Evolutionary conservation across 139 green algal species (phyloP).

Genomic region (Ettlia oleoabundans): DNA sequence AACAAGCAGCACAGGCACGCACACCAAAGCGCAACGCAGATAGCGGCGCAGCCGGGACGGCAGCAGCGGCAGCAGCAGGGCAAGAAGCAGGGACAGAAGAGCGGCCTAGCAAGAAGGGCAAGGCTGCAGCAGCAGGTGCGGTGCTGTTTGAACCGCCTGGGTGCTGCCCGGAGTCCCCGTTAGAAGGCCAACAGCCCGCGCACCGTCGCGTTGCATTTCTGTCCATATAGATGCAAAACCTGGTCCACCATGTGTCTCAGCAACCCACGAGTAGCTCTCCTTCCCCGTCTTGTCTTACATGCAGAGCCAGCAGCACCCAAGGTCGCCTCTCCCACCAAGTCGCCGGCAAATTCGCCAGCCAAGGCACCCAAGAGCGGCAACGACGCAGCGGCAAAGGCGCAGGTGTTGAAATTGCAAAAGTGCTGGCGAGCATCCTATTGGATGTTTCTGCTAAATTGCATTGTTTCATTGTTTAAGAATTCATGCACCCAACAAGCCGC

Average conservation of each 20-base stretch:
- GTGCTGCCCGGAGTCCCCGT: background rate
- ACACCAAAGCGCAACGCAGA: background rate
- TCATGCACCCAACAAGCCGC: no score
- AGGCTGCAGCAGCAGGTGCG: background rate
- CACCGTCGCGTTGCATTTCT: background rate
- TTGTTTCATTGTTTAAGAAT: no score
- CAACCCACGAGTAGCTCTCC: background rate
- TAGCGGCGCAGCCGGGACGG: background rate
- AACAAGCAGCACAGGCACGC: background rate
- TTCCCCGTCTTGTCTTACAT: background rate
- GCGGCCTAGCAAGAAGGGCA: constrained; percentile 14
- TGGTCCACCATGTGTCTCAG: no score
- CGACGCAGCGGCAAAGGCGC: no score
- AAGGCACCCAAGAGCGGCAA: no score
- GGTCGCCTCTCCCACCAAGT: background rate
- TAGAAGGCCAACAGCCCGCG: background rate
- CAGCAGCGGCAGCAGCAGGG: background rate
- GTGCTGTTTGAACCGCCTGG: background rate
- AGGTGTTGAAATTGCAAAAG: no score
- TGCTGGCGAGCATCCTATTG: no score
- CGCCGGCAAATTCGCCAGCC: background rate
- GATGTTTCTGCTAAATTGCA: no score
- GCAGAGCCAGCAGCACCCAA: background rate
- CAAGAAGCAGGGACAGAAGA: background rate
- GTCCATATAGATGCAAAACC: background rate